Conservation (phyloP, 2,329 filamentous ascomycete species). For the Botrytis byssoidea region DNA sequence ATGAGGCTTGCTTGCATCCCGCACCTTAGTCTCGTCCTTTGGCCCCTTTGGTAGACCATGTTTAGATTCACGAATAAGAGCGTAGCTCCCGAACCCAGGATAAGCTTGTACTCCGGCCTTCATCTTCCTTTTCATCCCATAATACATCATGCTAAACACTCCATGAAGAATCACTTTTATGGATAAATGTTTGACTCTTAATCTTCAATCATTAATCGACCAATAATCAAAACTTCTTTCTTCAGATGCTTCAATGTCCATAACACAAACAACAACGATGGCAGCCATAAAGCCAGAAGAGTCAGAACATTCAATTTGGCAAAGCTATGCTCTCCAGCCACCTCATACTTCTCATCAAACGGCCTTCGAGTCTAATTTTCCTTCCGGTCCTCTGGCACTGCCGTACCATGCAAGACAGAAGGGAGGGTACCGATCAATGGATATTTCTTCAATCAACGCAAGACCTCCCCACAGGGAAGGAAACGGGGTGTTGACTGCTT, state of each 20-base stretch:
- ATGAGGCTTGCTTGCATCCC: slow-evolving; percentile 31
- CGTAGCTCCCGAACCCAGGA: slow-evolving; percentile 34
- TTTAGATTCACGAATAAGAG: slow-evolving; percentile 34
- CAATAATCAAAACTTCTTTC: slow-evolving; percentile 27
- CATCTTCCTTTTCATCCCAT: slow-evolving; percentile 30
- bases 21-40: slow-evolving; percentile 28
- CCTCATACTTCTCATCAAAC: slow-evolving; percentile 31
- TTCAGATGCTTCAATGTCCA: slow-evolving; percentile 37
- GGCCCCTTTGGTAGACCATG: slow-evolving; percentile 33
- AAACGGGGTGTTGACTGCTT: slow-evolving; percentile 32
- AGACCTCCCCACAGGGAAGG: slow-evolving; percentile 30
- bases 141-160: slow-evolving; percentile 25
- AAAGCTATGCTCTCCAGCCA: slow-evolving; percentile 37
- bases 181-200: slow-evolving; percentile 28
- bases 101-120: slow-evolving; percentile 35
- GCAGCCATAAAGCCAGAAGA: slow-evolving; percentile 39
- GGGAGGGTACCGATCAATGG: slow-evolving; percentile 36
- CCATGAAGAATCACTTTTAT: slow-evolving; percentile 25
- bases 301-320: slow-evolving; percentile 37
- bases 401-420: slow-evolving; percentile 36
- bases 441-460: slow-evolving; percentile 34
- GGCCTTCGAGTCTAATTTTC: slow-evolving; percentile 33
- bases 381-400: slow-evolving; percentile 29
- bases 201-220: slow-evolving; percentile 16
- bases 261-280: slow-evolving; percentile 38